Evolutionary conservation across 75 land plant genomes (phyloP), one percentile per base, ranked within the genome.

Genomic region (Cupressus sempervirens): DNA sequence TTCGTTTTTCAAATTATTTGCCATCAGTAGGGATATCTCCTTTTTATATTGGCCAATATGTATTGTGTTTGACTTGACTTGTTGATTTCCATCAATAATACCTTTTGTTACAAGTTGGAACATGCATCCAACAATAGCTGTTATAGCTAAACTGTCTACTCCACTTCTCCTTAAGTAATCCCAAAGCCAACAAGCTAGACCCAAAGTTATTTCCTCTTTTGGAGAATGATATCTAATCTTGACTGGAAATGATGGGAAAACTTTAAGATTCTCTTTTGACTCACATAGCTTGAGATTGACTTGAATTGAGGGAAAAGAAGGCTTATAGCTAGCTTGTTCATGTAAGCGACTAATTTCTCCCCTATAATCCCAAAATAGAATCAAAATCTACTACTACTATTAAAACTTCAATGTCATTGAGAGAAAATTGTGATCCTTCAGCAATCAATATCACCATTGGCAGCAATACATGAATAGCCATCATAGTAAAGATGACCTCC

Each of bases 401-500:
- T 85, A 93, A 85, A 86, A 98, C 93, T 85, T 98, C 99, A 30
- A 96, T 94, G 89, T 98, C 98, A 79, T 91, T 85, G 80, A 98
- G 86, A 52, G 99, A 98, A 83, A 98, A 98, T 65, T 98, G 99
- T 29, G 98, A 95, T 43, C 98, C 98, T 89, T 94, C 98, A 76
- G 95, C 99, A 88, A 98, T n/a, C 95, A 84, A 98, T 82, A 84
- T 98, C 98, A 80, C 99, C 99, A 90, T 98, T 98, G 23, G 96
- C 92, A 87, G 93, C 94, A 87, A 96, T 82, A 75, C 94, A 93
- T 38, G 92, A 88, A 86, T 96, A 95, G 58, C 98, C 99, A 92
- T 97, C 99, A 91, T 89, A 96, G 84, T 98, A 98, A 65, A 98
- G 96, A 72, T 98, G 99, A 30, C 98, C 94, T 81, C 99, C 99